A percentile compares a stretch with the other conserved stretches of the same genome.
Conservation (phyloP, 306 rosid genomes). For the Vigna mungo region DNA sequence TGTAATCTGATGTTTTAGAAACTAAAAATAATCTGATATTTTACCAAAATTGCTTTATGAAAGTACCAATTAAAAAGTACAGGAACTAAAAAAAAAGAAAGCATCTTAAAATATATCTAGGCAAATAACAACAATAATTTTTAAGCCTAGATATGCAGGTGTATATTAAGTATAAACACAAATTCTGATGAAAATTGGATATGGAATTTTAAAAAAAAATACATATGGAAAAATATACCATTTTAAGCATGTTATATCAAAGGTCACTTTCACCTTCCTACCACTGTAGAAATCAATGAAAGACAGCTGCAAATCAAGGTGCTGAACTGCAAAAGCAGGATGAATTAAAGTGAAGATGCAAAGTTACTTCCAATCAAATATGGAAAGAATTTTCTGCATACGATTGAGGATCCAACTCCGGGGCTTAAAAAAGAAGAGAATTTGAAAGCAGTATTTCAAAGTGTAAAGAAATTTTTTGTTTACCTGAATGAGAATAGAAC, state of each 20-base stretch:
- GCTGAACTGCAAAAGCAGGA: slow-evolving; percentile 60
- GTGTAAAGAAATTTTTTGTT: neutral
- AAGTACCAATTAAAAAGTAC: neutral
- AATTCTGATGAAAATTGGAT: neutral
- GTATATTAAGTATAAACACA: neutral
- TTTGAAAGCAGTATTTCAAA: neutral
- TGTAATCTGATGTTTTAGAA: too few species aligned
- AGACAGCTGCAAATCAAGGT: slow-evolving; percentile 73
- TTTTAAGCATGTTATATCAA: slow-evolving; percentile 78
- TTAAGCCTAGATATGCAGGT: neutral
- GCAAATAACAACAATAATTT: neutral
- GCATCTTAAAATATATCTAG: neutral
- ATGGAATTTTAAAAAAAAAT: neutral
- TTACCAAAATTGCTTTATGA: too few species aligned
- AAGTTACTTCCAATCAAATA: slow-evolving; percentile 26
- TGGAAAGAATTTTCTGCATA: slow-evolving; percentile 6
- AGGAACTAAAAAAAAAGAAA: neutral
- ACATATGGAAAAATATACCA: slow-evolving; percentile 55
- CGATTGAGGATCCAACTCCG: slow-evolving; percentile 26
- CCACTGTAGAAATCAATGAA: slow-evolving; percentile 69
- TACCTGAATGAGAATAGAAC: slow-evolving; percentile 75
- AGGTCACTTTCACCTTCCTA: slow-evolving; percentile 59
- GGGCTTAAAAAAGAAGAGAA: neutral
- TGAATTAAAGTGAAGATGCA: slow-evolving; percentile 27
- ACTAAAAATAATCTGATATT: too few species aligned